Percentiles rank a stretch among this genome's conserved stretches.
phyloP scores from a whole-genome alignment of 345 rosid species.

The Limnanthes douglasii region DNA sequence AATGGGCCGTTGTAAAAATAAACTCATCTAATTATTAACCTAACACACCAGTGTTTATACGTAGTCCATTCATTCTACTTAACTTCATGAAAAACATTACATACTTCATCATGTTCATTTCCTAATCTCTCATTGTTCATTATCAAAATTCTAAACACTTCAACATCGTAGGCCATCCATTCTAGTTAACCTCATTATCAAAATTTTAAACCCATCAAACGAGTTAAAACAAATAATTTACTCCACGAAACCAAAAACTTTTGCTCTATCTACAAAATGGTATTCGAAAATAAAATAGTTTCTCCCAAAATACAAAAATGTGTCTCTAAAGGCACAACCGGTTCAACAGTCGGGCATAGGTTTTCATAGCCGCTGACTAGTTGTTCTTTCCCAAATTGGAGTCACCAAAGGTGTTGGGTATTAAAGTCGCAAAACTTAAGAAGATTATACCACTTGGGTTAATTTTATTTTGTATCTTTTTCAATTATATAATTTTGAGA shows the following conservation, averaged over 20 bases:
- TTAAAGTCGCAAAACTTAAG: conserved; percentile 47
- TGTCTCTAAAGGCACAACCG: conserved; percentile 27
- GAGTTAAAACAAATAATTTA: conserved; percentile 61
- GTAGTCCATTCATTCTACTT: no score
- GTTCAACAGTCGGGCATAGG: conserved; percentile 71
- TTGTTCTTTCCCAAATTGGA: conserved; percentile 29
- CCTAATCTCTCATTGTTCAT: no score
- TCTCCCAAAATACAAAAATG: conserved; percentile 27
- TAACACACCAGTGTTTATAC: no score
- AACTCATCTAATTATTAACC: no score
- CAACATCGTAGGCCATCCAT: no score
- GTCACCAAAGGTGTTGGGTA: conserved; percentile 52
- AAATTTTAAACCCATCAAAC: conserved; percentile 41
- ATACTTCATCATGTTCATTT: no score
- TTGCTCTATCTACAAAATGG: conserved; percentile 49
- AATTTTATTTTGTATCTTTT: conserved; percentile 91
- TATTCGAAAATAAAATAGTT: conserved; percentile 17
- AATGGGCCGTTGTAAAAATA: no score
- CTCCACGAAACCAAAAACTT: conserved; percentile 30
- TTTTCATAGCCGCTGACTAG: conserved; percentile 49
- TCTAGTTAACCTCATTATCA: no score
- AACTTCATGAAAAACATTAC: no score
- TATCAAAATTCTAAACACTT: no score
- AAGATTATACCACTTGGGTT: conserved; percentile 88
- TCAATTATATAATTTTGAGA: conserved; percentile 91